Evolutionary conservation across 1,284 basidiomycete genomes (phyloP).

Genomic region (Somion occarium): DNA sequence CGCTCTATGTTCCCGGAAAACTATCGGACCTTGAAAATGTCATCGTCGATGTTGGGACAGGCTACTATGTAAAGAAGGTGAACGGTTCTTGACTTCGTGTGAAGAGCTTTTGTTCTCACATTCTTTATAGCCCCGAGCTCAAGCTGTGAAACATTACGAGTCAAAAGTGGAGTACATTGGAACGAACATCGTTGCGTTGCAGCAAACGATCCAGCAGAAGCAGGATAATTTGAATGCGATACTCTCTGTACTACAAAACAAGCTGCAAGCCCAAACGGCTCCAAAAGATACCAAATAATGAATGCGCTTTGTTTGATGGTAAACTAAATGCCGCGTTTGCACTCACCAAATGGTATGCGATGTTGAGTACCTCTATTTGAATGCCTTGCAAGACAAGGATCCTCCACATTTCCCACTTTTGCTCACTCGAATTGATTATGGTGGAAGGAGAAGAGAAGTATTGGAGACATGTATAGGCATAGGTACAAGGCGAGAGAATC

Average conservation of each 20-base stretch:
- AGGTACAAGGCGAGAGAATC: neutral
- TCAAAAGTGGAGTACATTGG: constrained; percentile 76
- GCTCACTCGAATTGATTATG: no score
- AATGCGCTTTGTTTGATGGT: no score
- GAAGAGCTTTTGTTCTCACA: neutral
- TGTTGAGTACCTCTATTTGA: no score
- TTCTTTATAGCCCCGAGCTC: constrained; percentile 59
- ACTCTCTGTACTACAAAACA: constrained; percentile 71
- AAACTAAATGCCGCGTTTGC: no score
- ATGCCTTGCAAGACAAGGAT: no score
- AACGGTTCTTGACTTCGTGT: constrained; percentile 14
- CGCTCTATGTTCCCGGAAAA: constrained; percentile 92
- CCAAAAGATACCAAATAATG: constrained; percentile 9
- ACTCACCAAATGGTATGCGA: no score
- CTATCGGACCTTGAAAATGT: constrained; percentile 82
- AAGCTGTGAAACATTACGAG: constrained; percentile 76
- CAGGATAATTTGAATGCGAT: constrained; percentile 82
- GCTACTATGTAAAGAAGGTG: constrained; percentile 95
- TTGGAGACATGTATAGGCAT: neutral
- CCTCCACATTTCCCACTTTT: no score
- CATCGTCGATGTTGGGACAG: constrained; percentile 94
- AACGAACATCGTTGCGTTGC: constrained; percentile 76
- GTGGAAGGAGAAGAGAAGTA: neutral
- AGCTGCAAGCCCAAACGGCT: constrained; percentile 51
- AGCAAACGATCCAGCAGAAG: constrained; percentile 85